Evolutionary conservation across 768 basidiomycete genomes (phyloP).

Genomic region (Rossbeevera mucosa): DNA sequence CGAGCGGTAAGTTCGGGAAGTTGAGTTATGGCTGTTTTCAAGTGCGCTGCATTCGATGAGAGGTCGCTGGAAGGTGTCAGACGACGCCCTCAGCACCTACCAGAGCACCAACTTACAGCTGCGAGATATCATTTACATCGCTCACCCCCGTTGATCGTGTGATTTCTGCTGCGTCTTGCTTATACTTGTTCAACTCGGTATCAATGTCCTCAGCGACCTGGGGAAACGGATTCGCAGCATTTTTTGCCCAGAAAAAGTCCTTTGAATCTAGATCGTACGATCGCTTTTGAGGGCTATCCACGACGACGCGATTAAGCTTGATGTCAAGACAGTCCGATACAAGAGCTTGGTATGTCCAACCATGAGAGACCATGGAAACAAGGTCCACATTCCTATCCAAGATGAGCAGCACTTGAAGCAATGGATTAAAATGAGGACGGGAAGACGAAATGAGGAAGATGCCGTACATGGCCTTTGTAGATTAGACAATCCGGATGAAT

Average conservation of each 20-base stretch:
- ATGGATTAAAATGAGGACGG: slow-evolving; percentile 9
- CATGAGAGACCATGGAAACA: slow-evolving; percentile 89
- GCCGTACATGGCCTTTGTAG: slow-evolving; percentile 80
- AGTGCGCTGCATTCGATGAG: slow-evolving; percentile 85
- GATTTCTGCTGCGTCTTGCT: slow-evolving; percentile 94
- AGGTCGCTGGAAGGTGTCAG: slow-evolving; percentile 54
- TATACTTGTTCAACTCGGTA: slow-evolving; percentile 83
- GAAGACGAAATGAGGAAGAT: background rate
- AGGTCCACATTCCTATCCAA: slow-evolving; percentile 94
- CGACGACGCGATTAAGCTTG: slow-evolving; percentile 90
- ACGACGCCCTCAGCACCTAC: background rate
- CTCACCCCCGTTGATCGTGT: slow-evolving; percentile 94
- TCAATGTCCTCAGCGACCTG: slow-evolving; percentile 99
- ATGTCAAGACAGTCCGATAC: slow-evolving; percentile 97
- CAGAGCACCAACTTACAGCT: slow-evolving; percentile 58
- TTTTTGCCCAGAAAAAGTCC: slow-evolving; percentile 99
- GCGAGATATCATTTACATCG: slow-evolving; percentile 91
- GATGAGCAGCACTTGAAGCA: slow-evolving; percentile 73
- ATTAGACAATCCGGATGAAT: slow-evolving; percentile 76
- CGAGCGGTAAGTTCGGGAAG: slow-evolving; percentile 94
- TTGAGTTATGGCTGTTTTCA: slow-evolving; percentile 96
- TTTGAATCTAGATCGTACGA: slow-evolving; percentile 96
- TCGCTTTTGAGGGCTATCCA: slow-evolving; percentile 67
- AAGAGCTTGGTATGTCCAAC: slow-evolving; percentile 98
- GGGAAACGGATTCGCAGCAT: slow-evolving; percentile 94